Percentiles rank a stretch among this genome's conserved stretches.
phyloP scores from a whole-genome alignment of 2,329 filamentous ascomycete genomes.

The Fusarium metavorans region DNA sequence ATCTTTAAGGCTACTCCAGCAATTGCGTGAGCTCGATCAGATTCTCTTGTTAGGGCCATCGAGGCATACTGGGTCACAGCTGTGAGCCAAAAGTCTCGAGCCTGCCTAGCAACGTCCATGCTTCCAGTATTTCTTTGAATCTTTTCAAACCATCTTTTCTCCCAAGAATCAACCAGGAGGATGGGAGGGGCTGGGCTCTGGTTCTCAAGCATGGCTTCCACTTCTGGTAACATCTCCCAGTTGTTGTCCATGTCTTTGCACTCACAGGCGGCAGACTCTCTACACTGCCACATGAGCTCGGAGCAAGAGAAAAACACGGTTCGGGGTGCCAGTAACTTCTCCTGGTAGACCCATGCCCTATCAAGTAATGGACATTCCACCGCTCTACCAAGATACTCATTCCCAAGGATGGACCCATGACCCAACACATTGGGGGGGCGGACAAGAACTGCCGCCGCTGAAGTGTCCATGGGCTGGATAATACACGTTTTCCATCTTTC shows the following conservation, averaged over 20 bases:
- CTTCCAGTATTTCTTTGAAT: background rate
- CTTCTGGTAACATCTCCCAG: background rate
- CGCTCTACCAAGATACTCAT: background rate
- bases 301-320: background rate
- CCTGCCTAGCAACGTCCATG: background rate
- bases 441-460: background rate
- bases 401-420: background rate
- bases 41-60: background rate
- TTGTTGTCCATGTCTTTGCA: background rate
- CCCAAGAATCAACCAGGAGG: background rate
- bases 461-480: background rate
- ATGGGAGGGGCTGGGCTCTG: background rate
- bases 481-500: background rate
- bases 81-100: background rate
- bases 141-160: background rate
- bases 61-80: background rate
- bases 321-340: background rate
- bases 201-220: background rate
- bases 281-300: background rate
- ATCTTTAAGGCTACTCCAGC: background rate
- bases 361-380: background rate
- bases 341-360: background rate
- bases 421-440: background rate
- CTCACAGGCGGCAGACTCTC: background rate
- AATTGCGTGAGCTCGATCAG: background rate